These are phyloP conservation scores for Saccharomyces hybrid DNA, from an alignment of 1,139 yeast species.

Conservation along the genomic window DNA sequence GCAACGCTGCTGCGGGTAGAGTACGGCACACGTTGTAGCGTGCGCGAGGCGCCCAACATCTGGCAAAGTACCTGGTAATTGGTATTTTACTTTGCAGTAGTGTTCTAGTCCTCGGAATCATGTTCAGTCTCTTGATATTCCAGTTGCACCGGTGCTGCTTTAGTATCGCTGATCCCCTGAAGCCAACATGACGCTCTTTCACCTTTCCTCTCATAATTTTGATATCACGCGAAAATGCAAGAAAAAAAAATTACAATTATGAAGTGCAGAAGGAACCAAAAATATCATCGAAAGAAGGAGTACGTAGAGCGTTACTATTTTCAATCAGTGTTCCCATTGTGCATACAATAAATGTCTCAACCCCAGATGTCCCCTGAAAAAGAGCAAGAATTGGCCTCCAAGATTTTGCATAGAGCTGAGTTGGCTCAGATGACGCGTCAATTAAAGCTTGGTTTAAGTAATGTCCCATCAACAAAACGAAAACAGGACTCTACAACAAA, in stretches of 20 bases:
- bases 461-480: conserved; percentile 20
- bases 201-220: neutral
- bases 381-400: conserved; percentile 28
- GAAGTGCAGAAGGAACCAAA: neutral
- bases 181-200: neutral
- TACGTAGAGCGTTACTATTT: neutral
- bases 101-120: neutral
- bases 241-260: neutral
- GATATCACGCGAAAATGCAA: neutral
- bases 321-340: neutral
- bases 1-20: neutral
- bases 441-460: conserved; percentile 28
- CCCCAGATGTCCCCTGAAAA: conserved; percentile 18
- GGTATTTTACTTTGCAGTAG: neutral
- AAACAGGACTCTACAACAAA: conserved; percentile 3
- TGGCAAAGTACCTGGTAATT: neutral
- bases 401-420: conserved; percentile 30
- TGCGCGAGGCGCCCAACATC: neutral
- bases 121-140: neutral
- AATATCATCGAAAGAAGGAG: neutral
- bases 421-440: conserved; percentile 33
- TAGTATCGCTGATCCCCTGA: neutral
- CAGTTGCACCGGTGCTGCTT: neutral
- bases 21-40: neutral
- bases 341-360: neutral